These are phyloP conservation scores for Leishmania aethiopica DNA, from an alignment of 208 protist species.

Conservation along the genomic window DNA sequence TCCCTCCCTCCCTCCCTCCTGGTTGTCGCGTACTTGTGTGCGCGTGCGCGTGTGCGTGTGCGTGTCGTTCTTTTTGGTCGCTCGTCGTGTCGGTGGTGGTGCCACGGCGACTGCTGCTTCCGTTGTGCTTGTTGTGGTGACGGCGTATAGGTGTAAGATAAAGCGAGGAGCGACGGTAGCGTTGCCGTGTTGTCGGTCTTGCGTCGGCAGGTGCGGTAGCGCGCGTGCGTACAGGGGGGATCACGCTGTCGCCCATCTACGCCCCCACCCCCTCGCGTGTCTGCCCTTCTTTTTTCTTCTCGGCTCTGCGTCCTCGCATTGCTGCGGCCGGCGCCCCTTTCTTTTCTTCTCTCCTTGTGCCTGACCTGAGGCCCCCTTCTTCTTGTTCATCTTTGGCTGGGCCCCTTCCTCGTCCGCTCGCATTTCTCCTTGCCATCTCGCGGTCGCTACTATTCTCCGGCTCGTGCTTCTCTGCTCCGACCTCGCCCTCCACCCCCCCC, in stretches of 20 bases:
- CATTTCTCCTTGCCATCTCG: not conserved
- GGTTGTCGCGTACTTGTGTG: not conserved
- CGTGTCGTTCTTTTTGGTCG: not conserved
- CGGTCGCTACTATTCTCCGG: not conserved
- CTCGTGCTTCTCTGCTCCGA: conserved; percentile 8
- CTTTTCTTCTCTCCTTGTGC: conserved; percentile 5
- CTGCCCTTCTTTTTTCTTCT: not conserved
- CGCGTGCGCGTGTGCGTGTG: not conserved
- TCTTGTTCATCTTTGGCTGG: not conserved
- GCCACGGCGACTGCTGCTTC: not conserved
- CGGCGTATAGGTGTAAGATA: not conserved
- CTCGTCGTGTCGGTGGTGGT: not conserved
- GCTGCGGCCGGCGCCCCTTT: not conserved
- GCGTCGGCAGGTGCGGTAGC: not conserved
- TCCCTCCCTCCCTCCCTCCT: not conserved
- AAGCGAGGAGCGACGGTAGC: not conserved
- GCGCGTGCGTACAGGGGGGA: not conserved
- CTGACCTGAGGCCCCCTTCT: conserved; percentile 3
- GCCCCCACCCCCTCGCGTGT: not conserved
- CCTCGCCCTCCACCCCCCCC: not conserved
- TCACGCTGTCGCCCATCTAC: not conserved
- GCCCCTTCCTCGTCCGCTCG: not conserved
- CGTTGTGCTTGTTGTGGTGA: not conserved
- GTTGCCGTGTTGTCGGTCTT: not conserved
- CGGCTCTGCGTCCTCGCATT: not conserved